Base-by-base conservation (phyloP, 2,329 filamentous ascomycete genomes). In the Cladosporium austrohemisphaericum region DNA sequence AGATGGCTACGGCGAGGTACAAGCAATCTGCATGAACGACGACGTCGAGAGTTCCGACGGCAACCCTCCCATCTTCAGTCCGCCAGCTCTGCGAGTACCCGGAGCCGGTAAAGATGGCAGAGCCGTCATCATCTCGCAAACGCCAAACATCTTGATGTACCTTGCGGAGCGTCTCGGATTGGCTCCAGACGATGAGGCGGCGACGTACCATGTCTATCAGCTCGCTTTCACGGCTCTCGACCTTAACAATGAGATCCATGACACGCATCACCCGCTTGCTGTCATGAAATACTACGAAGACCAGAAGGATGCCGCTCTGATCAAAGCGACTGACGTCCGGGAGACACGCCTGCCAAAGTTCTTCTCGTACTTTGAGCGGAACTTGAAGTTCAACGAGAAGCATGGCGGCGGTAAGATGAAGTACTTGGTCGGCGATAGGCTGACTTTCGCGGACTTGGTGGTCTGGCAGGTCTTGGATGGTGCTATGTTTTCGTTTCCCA, bases 371-470 rank as follows among this genome's bases (percentile, higher is more conserved):
- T 86, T 88, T 56, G 79, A 89, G 71, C 71, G 83, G 1, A 77
- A 85, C 14, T 63, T 92, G 4, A 70, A 72, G 55, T 73, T 75
- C 6, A 80, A 83, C 57, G 71, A 77, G 23, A 77, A 75, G 51
- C 73, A 75, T 0, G 76, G 28, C 11, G 73, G 75, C 0, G 78
- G 79, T 0, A 71, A 80, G 4, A 79, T 69, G 2, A 74, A 79
- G 19, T 88, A 83, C 74, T 65, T 92, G 0, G 83, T 88, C 37
- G 84, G 82, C 0, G 76, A 73, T 0, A 70, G 71, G 53, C 57
- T 91, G 54, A 86, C 81, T 0, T 88, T 85, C 65, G 87, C 85
- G 11, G 87, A 92, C 63, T 71, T 86, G 41, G 83, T 86, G 2
- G 63, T 90, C 1, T 91, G 85, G 72, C 85, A 89, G 68, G 81